Percentiles rank a stretch among this genome's conserved stretches.
Conservation (phyloP, 192 early-diverging fungal genomes). For the Lobosporangium transversale region DNA sequence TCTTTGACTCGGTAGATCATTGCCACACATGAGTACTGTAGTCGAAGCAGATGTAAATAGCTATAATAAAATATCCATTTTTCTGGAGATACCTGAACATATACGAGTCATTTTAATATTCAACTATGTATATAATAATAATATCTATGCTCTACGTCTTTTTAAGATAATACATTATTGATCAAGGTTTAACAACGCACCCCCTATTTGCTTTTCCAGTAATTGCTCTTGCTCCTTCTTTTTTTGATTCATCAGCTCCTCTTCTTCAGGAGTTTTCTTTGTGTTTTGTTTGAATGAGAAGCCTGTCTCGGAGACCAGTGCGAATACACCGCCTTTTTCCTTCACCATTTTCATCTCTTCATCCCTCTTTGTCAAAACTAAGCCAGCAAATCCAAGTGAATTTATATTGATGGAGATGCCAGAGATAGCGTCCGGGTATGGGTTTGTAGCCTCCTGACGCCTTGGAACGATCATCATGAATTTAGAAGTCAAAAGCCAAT, state of each 20-base stretch:
- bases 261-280: slow-evolving; percentile 13
- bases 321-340: slow-evolving; percentile 32
- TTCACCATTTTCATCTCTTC: slow-evolving; percentile 54
- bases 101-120: neutral
- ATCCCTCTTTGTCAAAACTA: slow-evolving; percentile 53
- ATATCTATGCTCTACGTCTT: neutral
- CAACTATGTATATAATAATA: neutral
- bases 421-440: slow-evolving; percentile 1
- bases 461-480: slow-evolving; percentile 67
- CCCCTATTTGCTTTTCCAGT: slow-evolving; percentile 28
- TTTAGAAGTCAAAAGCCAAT: slow-evolving; percentile 61
- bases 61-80: neutral
- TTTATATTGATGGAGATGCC: slow-evolving; percentile 53
- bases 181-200: slow-evolving; percentile 13
- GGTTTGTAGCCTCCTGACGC: slow-evolving; percentile 31
- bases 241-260: too few relatives aligned
- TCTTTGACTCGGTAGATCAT: too few relatives aligned
- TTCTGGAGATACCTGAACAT: too few relatives aligned
- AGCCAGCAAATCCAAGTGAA: slow-evolving; percentile 64
- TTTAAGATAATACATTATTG: neutral
- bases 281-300: slow-evolving; percentile 5
- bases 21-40: neutral
- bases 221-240: slow-evolving; percentile 9
- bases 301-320: slow-evolving; percentile 42
- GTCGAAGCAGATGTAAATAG: neutral